Base-by-base conservation (phyloP, 768 basidiomycete genomes). In the Pleurotus platypus region DNA sequence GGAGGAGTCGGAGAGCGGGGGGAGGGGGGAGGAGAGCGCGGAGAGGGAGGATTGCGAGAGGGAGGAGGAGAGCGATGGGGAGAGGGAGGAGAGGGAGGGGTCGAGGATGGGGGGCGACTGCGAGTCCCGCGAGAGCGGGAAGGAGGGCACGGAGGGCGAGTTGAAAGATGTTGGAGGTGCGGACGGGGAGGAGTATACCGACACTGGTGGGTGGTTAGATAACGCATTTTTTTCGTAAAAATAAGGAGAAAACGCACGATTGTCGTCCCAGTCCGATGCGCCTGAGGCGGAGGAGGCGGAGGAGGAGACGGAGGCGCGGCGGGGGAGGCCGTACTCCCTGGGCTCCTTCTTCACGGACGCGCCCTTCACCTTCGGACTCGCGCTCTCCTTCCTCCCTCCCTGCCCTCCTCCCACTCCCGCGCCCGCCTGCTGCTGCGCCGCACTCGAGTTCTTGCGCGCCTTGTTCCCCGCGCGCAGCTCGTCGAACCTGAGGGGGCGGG, bases 381-480 rank as follows among this genome's bases (percentile, higher is more conserved):
- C 58, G 35, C 49, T 30, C 15, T 30, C 49, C 5, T n/a, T 43
- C 20, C n/a, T n/a, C 13, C 30, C 48, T n/a, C 48, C 49, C 13
- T 2, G 12, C 16, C 13, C n/a, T 15, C n/a, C 12, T 42, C 16
- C 13, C 16, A 12, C 16, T 0, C 39, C 42, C 4, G 4, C 8
- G 1, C 5, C 9, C 5, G 42, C 42, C 8, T 30, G 30, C 30
- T 30, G 30, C 30, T 30, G 30, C 30, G 66, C 65, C 56, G 64
- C 72, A 58, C 67, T 77, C 24, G 64, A 70, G 51, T 78, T 75
- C 71, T 85, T 91, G 59, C 91, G 80, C 11, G 88, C 84, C 72
- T 92, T 92, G 72, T 86, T 87, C n/a, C 91, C 90, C 0, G 90
- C 87, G 4, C 91, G 84, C 42, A 94, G 81, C 70, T 93, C 92